phyloP scores from a whole-genome alignment of 176 grass and related monocot genomes.

The Aegilops tauschii region DNA sequence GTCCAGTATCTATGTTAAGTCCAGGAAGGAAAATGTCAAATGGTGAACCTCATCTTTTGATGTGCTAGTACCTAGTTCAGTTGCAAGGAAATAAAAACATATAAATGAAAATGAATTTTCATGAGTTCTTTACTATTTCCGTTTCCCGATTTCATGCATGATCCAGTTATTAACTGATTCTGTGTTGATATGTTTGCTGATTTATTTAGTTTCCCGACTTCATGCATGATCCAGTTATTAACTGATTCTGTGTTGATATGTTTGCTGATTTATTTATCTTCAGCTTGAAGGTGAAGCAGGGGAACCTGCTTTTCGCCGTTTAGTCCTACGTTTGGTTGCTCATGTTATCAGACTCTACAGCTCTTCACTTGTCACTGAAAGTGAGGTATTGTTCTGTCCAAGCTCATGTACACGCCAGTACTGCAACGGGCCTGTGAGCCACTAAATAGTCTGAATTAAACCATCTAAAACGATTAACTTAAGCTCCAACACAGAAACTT shows the following conservation, averaged over 20 bases:
- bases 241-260: constrained; percentile 4
- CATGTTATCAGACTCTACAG: constrained; percentile 98
- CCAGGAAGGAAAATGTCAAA: background rate
- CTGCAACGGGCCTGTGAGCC: background rate
- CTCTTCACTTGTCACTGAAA: constrained; percentile 96
- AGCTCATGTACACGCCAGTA: background rate
- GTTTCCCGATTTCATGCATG: constrained; percentile 4
- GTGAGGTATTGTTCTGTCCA: constrained; percentile 63
- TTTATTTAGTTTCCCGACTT: constrained; percentile 33
- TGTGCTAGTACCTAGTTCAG: constrained; percentile 14
- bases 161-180: background rate
- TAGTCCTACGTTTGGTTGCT: constrained; percentile 92
- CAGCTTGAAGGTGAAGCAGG: constrained; percentile 97
- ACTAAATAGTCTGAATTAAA: constrained; percentile 7
- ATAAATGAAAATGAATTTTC: background rate
- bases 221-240: background rate
- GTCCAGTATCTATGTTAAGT: constrained; percentile 4
- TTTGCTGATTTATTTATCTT: constrained; percentile 35
- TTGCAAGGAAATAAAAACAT: constrained; percentile 3
- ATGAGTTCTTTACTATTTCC: constrained; percentile 1
- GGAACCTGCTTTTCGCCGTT: constrained; percentile 86
- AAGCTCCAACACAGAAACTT: background rate
- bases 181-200: constrained; percentile 18
- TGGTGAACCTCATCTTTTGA: background rate
- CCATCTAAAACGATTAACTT: background rate